These are phyloP conservation scores for Ostreobium quekettii DNA, from an alignment of 139 green algal genomes.

Conservation along the genomic window DNA sequence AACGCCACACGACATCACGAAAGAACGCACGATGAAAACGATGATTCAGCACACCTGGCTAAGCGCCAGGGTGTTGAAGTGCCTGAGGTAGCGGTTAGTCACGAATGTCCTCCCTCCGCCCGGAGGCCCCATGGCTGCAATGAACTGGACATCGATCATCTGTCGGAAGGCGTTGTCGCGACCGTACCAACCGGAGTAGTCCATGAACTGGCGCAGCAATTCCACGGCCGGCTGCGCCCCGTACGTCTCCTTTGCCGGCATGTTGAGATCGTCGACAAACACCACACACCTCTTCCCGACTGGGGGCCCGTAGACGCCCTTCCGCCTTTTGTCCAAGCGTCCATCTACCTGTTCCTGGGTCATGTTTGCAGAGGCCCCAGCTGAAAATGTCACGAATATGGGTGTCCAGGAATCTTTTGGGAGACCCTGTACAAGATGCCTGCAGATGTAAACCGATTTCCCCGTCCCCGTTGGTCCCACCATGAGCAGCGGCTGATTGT, in stretches of 20 bases:
- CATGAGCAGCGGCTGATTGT: conserved; percentile 53
- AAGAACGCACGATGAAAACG: too few relatives aligned
- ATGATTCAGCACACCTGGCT: too few relatives aligned
- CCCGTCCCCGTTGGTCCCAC: conserved; percentile 61
- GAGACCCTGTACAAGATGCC: conserved; percentile 38
- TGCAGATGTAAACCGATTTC: conserved; percentile 51
- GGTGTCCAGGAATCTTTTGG: conserved; percentile 44
- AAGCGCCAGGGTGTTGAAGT: conserved; percentile 55
- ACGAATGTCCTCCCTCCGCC: conserved; percentile 62
- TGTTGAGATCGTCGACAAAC: conserved; percentile 79
- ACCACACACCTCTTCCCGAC: conserved; percentile 42
- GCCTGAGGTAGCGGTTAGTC: conserved; percentile 55
- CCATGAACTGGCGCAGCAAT: conserved; percentile 59
- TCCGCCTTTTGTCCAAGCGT: conserved; percentile 59
- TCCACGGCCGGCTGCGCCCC: conserved; percentile 67
- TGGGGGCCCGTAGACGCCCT: conserved; percentile 56
- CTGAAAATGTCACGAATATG: conserved; percentile 56
- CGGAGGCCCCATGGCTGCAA: conserved; percentile 61
- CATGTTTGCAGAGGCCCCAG: conserved; percentile 55
- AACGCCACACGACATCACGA: too few relatives aligned
- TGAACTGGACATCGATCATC: conserved; percentile 59
- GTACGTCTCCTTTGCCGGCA: conserved; percentile 65
- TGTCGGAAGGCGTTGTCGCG: conserved; percentile 51
- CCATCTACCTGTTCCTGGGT: conserved; percentile 62
- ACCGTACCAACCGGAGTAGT: conserved; percentile 57